A percentile compares a stretch with the other conserved stretches of the same genome.
Evolutionary conservation across 306 rosid species (phyloP).

Genomic region (Cicer arietinum): DNA sequence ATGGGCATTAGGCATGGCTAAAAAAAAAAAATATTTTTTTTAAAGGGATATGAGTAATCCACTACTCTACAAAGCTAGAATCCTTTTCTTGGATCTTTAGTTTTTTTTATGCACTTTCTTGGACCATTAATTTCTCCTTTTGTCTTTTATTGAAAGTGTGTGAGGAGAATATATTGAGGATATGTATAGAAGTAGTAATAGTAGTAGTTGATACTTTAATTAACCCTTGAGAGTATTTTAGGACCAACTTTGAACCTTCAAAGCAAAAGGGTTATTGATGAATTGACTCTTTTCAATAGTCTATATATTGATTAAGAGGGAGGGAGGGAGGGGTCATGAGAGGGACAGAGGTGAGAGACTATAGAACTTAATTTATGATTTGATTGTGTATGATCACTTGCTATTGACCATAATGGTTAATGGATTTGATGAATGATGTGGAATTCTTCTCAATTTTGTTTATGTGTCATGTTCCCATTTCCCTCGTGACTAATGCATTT

Average conservation of each 20-base stretch:
- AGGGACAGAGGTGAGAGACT: conserved; percentile 34
- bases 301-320: conserved; percentile 37
- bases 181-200: conserved; percentile 23
- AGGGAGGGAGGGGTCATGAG: conserved; percentile 18
- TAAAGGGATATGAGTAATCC: conserved; percentile 24
- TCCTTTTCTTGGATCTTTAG: conserved; percentile 16
- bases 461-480: neutral
- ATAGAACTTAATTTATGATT: conserved; percentile 9
- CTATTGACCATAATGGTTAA: conserved; percentile 30
- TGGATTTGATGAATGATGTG: conserved; percentile 39
- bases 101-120: conserved; percentile 44
- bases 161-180: conserved; percentile 44
- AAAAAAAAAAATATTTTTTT: neutral
- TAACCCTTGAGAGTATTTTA: conserved; percentile 45
- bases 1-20: conserved; percentile 65
- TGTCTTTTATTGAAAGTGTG: conserved; percentile 25
- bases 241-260: conserved; percentile 36
- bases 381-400: conserved; percentile 39
- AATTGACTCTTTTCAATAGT: conserved; percentile 29
- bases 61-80: conserved; percentile 36
- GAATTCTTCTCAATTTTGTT: neutral
- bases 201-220: conserved; percentile 35
- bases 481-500: neutral
- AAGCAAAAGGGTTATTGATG: conserved; percentile 17
- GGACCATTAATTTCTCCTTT: conserved; percentile 41